A percentile compares a stretch with the other conserved stretches of the same genome.
Evolutionary conservation across 179 eudicot species (phyloP).

Genomic region (Vitellaria paradoxa): DNA sequence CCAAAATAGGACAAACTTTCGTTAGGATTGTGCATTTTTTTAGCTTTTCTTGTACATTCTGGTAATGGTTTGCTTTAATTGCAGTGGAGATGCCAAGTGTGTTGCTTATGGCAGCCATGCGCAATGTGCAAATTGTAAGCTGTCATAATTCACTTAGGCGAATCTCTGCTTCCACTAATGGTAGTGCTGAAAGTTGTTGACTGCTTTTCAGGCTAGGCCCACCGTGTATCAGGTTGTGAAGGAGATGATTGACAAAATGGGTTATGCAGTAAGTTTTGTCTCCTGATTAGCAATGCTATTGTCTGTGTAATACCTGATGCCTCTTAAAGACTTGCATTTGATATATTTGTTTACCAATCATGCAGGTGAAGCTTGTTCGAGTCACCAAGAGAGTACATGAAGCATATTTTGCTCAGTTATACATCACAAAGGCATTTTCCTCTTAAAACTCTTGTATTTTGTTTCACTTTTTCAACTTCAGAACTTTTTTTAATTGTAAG

Average conservation of each 20-base stretch:
- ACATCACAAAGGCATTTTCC: slow-evolving; percentile 63
- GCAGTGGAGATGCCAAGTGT: slow-evolving; percentile 97
- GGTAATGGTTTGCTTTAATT: slow-evolving; percentile 22
- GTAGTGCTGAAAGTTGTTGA: not conserved
- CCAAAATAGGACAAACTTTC: not conserved
- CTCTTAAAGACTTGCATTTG: slow-evolving; percentile 6
- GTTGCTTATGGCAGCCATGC: slow-evolving; percentile 87
- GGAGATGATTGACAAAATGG: slow-evolving; percentile 96
- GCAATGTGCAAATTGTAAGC: slow-evolving; percentile 77
- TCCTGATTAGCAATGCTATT: slow-evolving; percentile 3
- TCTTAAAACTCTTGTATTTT: not conserved
- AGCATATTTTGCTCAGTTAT: slow-evolving; percentile 84
- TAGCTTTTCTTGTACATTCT: not conserved
- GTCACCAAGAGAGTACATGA: slow-evolving; percentile 93
- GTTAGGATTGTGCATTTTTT: not conserved
- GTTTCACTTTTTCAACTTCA: no score
- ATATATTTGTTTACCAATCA: slow-evolving; percentile 8
- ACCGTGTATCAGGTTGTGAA: slow-evolving; percentile 85
- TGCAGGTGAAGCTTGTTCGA: slow-evolving; percentile 92
- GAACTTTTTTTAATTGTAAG: no score
- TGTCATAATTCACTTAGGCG: no score
- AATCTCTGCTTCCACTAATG: no score
- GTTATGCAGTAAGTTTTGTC: slow-evolving; percentile 62
- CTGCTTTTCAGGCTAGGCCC: slow-evolving; percentile 74
- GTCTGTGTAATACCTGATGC: not conserved